A percentile compares a stretch with the other conserved stretches of the same genome.
These are phyloP conservation scores for Forsythia viridissima DNA, from an alignment of 257 asterid genomes.

Conservation along the genomic window DNA sequence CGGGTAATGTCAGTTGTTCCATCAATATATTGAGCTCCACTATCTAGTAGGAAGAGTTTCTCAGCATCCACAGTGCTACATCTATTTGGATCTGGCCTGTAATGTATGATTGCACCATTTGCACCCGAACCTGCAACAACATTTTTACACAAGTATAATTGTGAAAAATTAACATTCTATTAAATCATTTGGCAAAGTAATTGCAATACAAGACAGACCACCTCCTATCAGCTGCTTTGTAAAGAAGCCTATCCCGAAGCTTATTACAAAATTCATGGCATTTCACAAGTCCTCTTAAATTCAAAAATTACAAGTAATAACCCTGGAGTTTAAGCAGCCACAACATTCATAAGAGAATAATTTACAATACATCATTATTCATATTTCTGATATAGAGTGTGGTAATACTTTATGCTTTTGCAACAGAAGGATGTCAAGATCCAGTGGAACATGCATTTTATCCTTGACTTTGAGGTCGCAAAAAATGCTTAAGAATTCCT, in stretches of 20 bases:
- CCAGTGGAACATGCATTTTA: background rate
- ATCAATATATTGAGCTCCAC: conserved; percentile 95
- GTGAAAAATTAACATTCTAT: conserved; percentile 15
- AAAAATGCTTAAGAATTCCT: background rate
- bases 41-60: conserved; percentile 86
- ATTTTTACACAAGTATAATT: conserved; percentile 17
- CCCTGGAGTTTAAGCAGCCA: background rate
- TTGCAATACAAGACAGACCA: background rate
- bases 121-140: conserved; percentile 81
- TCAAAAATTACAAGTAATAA: background rate
- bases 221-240: background rate
- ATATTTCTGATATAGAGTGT: background rate
- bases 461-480: background rate
- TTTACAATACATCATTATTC: background rate
- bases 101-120: conserved; percentile 95
- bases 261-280: conserved; percentile 14
- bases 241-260: conserved; percentile 6
- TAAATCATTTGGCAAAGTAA: background rate
- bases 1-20: conserved; percentile 96
- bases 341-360: background rate
- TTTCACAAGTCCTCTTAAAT: background rate
- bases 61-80: conserved; percentile 74
- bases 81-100: conserved; percentile 75
- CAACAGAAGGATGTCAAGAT: background rate
- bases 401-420: background rate